phyloP scores from a whole-genome alignment of 805 yeast genomes.

The Yarrowia deformans region DNA sequence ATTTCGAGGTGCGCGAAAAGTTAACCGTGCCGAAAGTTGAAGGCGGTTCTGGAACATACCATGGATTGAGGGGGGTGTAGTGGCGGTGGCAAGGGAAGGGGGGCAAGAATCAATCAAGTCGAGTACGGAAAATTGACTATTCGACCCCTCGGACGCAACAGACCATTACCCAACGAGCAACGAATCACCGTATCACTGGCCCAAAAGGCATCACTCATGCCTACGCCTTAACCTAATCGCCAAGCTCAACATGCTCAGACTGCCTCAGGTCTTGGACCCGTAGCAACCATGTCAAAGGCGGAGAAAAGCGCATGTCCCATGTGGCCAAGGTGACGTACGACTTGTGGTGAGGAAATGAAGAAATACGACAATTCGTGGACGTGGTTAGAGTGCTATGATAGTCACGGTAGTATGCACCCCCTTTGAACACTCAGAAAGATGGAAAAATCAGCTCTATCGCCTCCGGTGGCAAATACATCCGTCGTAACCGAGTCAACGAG shows the following conservation, averaged over 20 bases:
- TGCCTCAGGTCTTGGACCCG: background rate
- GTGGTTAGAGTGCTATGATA: too few species aligned
- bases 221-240: slow-evolving; percentile 27
- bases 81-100: slow-evolving; percentile 14
- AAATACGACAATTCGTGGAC: too few species aligned
- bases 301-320: background rate
- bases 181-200: background rate
- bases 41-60: slow-evolving; percentile 32
- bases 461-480: background rate
- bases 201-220: slow-evolving; percentile 5
- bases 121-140: background rate
- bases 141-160: too few species aligned
- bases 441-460: background rate
- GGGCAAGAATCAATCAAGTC: background rate
- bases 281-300: background rate
- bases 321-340: too few species aligned
- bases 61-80: background rate
- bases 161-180: too few species aligned
- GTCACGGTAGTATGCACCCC: background rate
- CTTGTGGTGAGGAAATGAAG: too few species aligned
- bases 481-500: background rate
- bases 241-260: background rate
- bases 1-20: background rate
- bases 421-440: too few species aligned
- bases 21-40: slow-evolving; percentile 20